phyloP scores from a whole-genome alignment of 2,329 filamentous ascomycete species.

The Beauveria sp. region DNA sequence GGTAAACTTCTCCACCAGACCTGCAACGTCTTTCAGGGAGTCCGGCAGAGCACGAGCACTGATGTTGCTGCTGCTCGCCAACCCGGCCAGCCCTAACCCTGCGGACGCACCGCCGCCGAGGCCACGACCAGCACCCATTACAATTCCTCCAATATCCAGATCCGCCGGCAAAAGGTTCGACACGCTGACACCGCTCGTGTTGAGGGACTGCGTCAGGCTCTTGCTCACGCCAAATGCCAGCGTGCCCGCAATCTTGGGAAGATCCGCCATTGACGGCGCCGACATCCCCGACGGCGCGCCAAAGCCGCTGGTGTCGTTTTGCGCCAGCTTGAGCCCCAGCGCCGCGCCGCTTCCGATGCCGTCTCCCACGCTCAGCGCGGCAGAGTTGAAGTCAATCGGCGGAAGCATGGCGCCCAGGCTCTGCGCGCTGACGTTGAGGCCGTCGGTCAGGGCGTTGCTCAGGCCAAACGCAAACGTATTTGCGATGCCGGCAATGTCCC shows the following conservation, averaged over 20 bases:
- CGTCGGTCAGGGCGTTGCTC: constrained; percentile 13
- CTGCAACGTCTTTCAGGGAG: background rate
- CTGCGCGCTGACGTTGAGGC: constrained; percentile 1
- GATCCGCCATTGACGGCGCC: background rate
- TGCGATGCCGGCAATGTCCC: constrained; percentile 10
- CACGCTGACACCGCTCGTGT: background rate
- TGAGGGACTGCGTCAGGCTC: background rate
- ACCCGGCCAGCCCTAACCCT: background rate
- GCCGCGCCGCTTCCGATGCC: background rate
- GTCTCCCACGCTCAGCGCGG: constrained; percentile 1
- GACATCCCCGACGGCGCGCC: background rate
- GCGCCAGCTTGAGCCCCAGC: background rate
- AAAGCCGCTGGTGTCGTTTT: background rate
- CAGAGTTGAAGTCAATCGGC: background rate
- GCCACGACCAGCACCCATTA: background rate
- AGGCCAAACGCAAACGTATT: constrained; percentile 15
- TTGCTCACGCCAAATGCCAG: constrained; percentile 6
- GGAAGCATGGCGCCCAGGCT: background rate
- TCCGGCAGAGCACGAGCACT: background rate
- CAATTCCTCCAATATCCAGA: background rate
- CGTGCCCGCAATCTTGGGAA: background rate
- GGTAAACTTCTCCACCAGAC: background rate
- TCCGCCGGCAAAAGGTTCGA: background rate
- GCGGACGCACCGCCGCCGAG: background rate
- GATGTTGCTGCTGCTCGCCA: background rate